These are phyloP conservation scores for Anthracocystis panici-leucophaei DNA, from an alignment of 1,284 basidiomycete genomes.

Conservation along the genomic window DNA sequence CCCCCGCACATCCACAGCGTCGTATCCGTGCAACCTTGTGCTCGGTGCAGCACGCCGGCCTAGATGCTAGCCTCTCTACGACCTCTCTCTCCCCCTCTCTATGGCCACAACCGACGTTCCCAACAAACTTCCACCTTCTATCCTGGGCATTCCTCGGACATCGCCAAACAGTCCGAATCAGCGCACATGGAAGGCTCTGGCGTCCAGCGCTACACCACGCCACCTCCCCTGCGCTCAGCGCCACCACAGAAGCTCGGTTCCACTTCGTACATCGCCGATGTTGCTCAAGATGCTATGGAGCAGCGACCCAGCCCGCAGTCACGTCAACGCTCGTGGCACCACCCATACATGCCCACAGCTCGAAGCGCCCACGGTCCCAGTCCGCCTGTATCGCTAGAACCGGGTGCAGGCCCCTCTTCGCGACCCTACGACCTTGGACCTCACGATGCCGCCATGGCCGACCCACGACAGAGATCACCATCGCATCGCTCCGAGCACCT, in stretches of 20 bases:
- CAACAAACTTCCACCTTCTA: not conserved
- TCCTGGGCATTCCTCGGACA: not conserved
- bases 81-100: slow-evolving; percentile 34
- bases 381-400: slow-evolving; percentile 21
- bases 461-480: slow-evolving; percentile 20
- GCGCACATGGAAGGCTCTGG: slow-evolving; percentile 27
- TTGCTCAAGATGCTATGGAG: slow-evolving; percentile 11
- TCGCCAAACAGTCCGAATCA: not conserved
- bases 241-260: slow-evolving; percentile 1
- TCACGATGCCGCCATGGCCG: not conserved
- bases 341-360: slow-evolving; percentile 32
- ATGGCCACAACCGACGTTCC: slow-evolving; percentile 13
- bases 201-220: slow-evolving; percentile 26
- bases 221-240: slow-evolving; percentile 12
- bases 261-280: not conserved
- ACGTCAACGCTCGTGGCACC: slow-evolving; percentile 48
- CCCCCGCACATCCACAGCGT: not conserved
- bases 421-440: slow-evolving; percentile 22
- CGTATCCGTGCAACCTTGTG: slow-evolving; percentile 1
- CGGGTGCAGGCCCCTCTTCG: slow-evolving; percentile 6
- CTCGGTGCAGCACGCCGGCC: slow-evolving; percentile 17
- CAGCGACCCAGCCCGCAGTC: slow-evolving; percentile 39
- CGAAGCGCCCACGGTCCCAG: slow-evolving; percentile 25
- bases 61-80: slow-evolving; percentile 48
- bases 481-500: slow-evolving; percentile 21